A percentile compares a stretch with the other conserved stretches of the same genome.
Evolutionary conservation across 345 rosid genomes (phyloP).

Genomic region (Physaria fendleri): DNA sequence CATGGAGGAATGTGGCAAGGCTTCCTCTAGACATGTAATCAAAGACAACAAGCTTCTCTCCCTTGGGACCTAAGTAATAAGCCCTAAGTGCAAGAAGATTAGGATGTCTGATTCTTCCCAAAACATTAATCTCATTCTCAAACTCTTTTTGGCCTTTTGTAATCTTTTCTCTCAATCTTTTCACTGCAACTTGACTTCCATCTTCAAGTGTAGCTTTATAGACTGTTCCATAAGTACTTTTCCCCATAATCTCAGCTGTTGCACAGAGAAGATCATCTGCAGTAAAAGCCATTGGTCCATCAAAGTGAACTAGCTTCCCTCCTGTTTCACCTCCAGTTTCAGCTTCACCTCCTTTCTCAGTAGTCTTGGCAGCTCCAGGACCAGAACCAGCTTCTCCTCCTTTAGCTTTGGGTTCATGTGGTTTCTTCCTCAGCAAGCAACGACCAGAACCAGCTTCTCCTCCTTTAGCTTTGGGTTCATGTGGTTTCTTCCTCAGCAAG

Average conservation of each 20-base stretch:
- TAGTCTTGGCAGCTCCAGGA: constrained; percentile 24
- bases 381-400: constrained; percentile 30
- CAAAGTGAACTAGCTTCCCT: constrained; percentile 90
- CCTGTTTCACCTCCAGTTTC: constrained; percentile 75
- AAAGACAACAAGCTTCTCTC: constrained; percentile 92
- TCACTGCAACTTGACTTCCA: constrained; percentile 89
- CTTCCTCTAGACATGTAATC: constrained; percentile 92
- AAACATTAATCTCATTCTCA: constrained; percentile 55
- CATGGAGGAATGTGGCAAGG: constrained; percentile 82
- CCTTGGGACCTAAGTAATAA: constrained; percentile 90
- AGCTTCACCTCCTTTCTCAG: constrained; percentile 53
- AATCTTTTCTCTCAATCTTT: constrained; percentile 80
- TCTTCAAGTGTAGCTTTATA: constrained; percentile 94
- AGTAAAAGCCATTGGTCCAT: constrained; percentile 81
- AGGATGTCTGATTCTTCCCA: constrained; percentile 75
- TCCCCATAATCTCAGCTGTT: constrained; percentile 97
- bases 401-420: constrained; percentile 32
- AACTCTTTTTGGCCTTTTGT: constrained; percentile 80
- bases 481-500: constrained; percentile 54
- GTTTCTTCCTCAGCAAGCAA: constrained; percentile 61
- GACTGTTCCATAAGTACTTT: constrained; percentile 87
- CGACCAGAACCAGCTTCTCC: constrained; percentile 37
- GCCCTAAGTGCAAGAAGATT: constrained; percentile 84
- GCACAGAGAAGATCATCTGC: constrained; percentile 98
- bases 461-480: constrained; percentile 32